Evolutionary conservation across 345 rosid species (phyloP), one percentile per base, ranked within the genome.

Genomic region (Citrus cavaleriei): DNA sequence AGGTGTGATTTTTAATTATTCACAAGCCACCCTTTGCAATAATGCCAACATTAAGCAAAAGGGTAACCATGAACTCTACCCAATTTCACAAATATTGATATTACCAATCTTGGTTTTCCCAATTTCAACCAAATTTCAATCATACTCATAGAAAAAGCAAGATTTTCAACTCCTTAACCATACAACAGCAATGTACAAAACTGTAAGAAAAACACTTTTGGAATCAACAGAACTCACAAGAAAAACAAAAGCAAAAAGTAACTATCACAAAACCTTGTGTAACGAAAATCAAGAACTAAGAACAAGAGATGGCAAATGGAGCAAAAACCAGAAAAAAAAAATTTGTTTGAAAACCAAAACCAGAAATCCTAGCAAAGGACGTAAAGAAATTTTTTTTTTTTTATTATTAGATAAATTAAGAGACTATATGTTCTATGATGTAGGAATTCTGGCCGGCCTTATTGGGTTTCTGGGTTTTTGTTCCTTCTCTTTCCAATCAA

Each of bases 341-440:
- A 13, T 14, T 54, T 46, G 7, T 54, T 51, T n/a, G 4, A 55
- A 30, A 81, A 70, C 71, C 78, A 75, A 75, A 75, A 63, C 77
- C 66, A 69, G 78, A 81, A 83, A 69, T 81, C 81, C 82, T 54
- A 71, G 54, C 77, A 16, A 70, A 34, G 72, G 73, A 76, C 32
- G 68, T 66, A 65, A 46, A 46, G 18, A 3, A 35, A 59, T 3
- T 9, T 9, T 19, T 66, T 18, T 40, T 13, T 46, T 46, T 46
- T 1, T 3, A 46, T 46, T 46, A 0, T 46, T 46, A 46, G 21
- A 37, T 22, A 18, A n/a, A 28, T 1, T 2, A 40, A 19, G 6
- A 54, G 55, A 22, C 13, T 16, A n/a, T 4, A 51, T 61, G 59
- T 62, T 63, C 46, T 46, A 59, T 24, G 57, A 60, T 49, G 71